A percentile compares a stretch with the other conserved stretches of the same genome.
Evolutionary conservation across 208 protist genomes (phyloP).

Genomic region (Leishmania turanica): DNA sequence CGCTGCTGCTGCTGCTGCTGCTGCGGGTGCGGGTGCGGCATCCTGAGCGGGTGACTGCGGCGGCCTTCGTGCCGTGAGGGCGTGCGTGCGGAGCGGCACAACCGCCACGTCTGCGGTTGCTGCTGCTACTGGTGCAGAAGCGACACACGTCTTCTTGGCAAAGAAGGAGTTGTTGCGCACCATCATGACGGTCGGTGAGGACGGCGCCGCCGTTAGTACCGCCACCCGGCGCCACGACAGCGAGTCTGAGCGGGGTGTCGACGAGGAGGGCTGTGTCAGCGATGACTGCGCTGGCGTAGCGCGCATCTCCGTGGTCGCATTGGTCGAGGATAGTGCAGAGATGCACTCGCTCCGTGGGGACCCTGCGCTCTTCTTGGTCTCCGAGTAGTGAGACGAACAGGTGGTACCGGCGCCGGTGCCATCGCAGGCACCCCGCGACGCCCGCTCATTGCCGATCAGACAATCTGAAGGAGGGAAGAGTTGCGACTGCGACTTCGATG

Average conservation of each 20-base stretch:
- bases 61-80: neutral
- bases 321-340: neutral
- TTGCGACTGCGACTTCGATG: neutral
- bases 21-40: neutral
- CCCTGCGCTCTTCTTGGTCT: neutral
- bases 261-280: neutral
- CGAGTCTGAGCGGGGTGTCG: neutral
- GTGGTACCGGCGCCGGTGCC: neutral
- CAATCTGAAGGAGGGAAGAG: neutral
- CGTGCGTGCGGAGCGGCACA: neutral
- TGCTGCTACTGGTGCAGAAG: neutral
- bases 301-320: neutral
- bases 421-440: neutral
- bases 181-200: neutral
- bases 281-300: neutral
- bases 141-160: neutral
- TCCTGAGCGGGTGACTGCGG: neutral
- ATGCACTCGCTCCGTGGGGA: neutral
- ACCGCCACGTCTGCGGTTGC: neutral
- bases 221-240: neutral
- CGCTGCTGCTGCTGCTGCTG: neutral
- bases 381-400: neutral
- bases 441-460: neutral
- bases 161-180: slow-evolving; percentile 8
- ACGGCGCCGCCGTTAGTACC: too few species aligned